Percentiles rank a stretch among this genome's conserved stretches.
Conservation (phyloP, 1,284 basidiomycete genomes). For the Tilletia horrida region DNA sequence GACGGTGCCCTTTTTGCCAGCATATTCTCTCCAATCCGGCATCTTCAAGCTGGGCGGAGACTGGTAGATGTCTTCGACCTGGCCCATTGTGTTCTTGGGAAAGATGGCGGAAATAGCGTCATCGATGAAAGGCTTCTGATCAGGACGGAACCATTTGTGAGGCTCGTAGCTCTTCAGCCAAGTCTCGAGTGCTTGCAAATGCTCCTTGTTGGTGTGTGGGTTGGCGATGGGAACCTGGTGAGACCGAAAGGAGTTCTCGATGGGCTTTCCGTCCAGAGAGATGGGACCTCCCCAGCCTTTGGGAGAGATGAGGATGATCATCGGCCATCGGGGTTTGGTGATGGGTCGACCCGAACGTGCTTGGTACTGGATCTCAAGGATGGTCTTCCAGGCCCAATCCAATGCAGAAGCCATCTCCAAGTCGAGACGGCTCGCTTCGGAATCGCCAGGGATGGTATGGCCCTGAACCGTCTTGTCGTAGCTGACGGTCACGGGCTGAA, state of each 20-base stretch:
- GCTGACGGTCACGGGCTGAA: slow-evolving; percentile 71
- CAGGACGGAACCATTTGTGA: slow-evolving; percentile 45
- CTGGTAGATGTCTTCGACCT: slow-evolving; percentile 57
- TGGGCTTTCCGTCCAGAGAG: slow-evolving; percentile 64
- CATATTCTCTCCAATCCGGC: slow-evolving; percentile 67
- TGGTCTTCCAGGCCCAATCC: slow-evolving; percentile 63
- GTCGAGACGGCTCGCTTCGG: slow-evolving; percentile 56
- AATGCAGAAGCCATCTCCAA: slow-evolving; percentile 69
- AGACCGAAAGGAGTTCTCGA: slow-evolving; percentile 69
- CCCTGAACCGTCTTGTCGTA: slow-evolving; percentile 64
- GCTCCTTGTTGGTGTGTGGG: slow-evolving; percentile 65
- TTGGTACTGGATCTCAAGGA: slow-evolving; percentile 68
- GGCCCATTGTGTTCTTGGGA: slow-evolving; percentile 67
- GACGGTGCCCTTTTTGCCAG: slow-evolving; percentile 59
- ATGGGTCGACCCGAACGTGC: slow-evolving; percentile 72
- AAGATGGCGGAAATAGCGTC: slow-evolving; percentile 61
- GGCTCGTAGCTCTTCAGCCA: slow-evolving; percentile 64
- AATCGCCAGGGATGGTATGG: slow-evolving; percentile 60
- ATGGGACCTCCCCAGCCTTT: slow-evolving; percentile 69
- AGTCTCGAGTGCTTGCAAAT: slow-evolving; percentile 65
- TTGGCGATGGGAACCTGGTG: slow-evolving; percentile 78
- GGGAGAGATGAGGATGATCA: slow-evolving; percentile 75
- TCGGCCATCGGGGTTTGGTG: slow-evolving; percentile 79
- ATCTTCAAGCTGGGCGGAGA: slow-evolving; percentile 57
- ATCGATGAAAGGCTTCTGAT: slow-evolving; percentile 58